Conservation (phyloP, 1,284 basidiomycete genomes). For the Naganishia cerealis region DNA sequence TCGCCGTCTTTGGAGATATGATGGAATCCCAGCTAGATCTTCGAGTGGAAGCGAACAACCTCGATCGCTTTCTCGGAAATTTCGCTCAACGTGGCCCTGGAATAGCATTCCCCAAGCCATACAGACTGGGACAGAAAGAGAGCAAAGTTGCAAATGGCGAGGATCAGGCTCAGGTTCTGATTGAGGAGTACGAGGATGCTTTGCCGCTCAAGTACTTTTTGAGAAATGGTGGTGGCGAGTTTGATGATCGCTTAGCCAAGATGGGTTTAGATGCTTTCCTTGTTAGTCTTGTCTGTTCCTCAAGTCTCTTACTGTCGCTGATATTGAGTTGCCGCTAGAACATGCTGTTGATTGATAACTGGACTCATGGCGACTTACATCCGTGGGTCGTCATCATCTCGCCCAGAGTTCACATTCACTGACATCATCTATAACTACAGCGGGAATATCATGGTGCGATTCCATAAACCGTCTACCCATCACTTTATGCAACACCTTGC, state of each 20-base stretch:
- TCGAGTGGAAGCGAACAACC: constrained; percentile 83
- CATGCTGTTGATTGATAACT: constrained; percentile 98
- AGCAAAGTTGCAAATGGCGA: constrained; percentile 60
- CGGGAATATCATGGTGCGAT: constrained; percentile 97
- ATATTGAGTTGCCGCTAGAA: constrained; percentile 61
- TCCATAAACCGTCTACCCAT: constrained; percentile 74
- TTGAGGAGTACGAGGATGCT: constrained; percentile 93
- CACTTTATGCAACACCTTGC: constrained; percentile 63
- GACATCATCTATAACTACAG: constrained; percentile 58
- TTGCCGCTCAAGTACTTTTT: constrained; percentile 86
- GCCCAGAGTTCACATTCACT: neutral
- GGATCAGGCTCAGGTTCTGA: constrained; percentile 64
- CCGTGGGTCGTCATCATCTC: constrained; percentile 41
- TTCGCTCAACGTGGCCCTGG: constrained; percentile 73
- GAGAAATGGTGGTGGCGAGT: constrained; percentile 84
- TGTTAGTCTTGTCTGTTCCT: constrained; percentile 57
- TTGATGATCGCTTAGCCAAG: constrained; percentile 84
- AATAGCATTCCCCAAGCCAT: constrained; percentile 84
- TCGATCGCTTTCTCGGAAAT: constrained; percentile 80
- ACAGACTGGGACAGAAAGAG: constrained; percentile 52
- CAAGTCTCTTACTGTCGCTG: neutral
- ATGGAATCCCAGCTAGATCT: constrained; percentile 95
- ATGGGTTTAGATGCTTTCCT: constrained; percentile 93
- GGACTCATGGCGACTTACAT: constrained; percentile 86
- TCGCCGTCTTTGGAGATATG: constrained; percentile 91